Evolutionary conservation across 805 yeast genomes (phyloP).

Genomic region (Barnettozyma siamensis): DNA sequence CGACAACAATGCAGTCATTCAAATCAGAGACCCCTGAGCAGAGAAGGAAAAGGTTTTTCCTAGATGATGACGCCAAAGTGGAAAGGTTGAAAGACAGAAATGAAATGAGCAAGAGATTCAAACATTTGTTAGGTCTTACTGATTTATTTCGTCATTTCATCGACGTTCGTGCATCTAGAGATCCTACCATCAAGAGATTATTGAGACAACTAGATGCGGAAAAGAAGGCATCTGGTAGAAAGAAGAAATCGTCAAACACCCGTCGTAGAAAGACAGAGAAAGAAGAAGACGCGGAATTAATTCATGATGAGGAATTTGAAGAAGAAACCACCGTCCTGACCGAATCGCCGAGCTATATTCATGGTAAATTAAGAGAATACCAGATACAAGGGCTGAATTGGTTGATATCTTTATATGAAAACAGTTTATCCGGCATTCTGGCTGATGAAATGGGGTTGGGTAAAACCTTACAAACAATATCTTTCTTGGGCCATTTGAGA

Average conservation of each 20-base stretch:
- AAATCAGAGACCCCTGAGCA: constrained; percentile 29
- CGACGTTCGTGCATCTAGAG: constrained; percentile 73
- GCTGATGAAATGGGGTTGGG: constrained; percentile 99
- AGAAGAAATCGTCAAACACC: constrained; percentile 15
- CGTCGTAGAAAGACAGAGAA: constrained; percentile 87
- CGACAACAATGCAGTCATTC: constrained; percentile 6
- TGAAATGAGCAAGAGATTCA: constrained; percentile 74
- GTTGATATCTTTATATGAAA: constrained; percentile 85
- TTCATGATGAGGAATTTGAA: constrained; percentile 73
- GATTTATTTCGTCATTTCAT: constrained; percentile 86
- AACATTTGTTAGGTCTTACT: constrained; percentile 73
- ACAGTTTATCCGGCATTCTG: constrained; percentile 82
- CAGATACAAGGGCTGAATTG: constrained; percentile 95
- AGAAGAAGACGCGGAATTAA: constrained; percentile 91
- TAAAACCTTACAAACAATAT: constrained; percentile 89
- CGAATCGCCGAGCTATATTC: constrained; percentile 74
- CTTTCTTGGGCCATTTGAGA: constrained; percentile 84
- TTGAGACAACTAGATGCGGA: constrained; percentile 52
- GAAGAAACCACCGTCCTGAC: constrained; percentile 67
- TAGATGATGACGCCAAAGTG: constrained; percentile 48
- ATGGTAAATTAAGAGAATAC: constrained; percentile 81
- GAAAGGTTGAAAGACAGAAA: constrained; percentile 52
- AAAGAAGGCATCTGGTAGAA: constrained; percentile 31
- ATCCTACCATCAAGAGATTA: constrained; percentile 59
- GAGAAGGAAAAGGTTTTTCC: constrained; percentile 42